phyloP scores from a whole-genome alignment of 2,329 filamentous ascomycete species.

The Talaromyces sp. region DNA sequence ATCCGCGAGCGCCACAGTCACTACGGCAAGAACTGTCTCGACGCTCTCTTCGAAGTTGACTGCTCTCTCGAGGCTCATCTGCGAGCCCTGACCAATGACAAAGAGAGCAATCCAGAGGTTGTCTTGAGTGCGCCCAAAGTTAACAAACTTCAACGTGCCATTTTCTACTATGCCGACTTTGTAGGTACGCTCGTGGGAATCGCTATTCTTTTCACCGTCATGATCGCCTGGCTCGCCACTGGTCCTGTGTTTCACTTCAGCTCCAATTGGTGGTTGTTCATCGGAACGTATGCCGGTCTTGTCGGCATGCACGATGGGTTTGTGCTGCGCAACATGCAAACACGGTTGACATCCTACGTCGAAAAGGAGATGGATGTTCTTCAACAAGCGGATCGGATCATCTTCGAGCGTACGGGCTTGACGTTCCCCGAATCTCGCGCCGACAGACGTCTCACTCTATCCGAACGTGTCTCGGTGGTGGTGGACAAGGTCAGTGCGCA shows the following conservation, averaged over 20 bases:
- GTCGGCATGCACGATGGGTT: slow-evolving; percentile 48
- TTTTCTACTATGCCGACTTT: slow-evolving; percentile 41
- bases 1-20: slow-evolving; percentile 23
- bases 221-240: slow-evolving; percentile 39
- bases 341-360: slow-evolving; percentile 23
- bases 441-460: slow-evolving; percentile 19
- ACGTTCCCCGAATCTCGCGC: not conserved
- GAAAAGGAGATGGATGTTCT: slow-evolving; percentile 19
- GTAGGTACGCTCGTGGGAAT: slow-evolving; percentile 44
- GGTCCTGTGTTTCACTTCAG: slow-evolving; percentile 41
- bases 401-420: slow-evolving; percentile 12
- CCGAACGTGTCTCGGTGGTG: slow-evolving; percentile 22
- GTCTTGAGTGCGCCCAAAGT: slow-evolving; percentile 32
- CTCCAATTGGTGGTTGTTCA: slow-evolving; percentile 49
- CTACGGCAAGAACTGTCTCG: slow-evolving; percentile 19
- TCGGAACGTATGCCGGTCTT: slow-evolving; percentile 49
- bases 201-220: slow-evolving; percentile 36
- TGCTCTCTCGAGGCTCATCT: slow-evolving; percentile 20
- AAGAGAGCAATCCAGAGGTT: slow-evolving; percentile 32
- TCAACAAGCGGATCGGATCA: slow-evolving; percentile 17
- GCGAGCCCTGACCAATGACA: slow-evolving; percentile 20
- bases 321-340: slow-evolving; percentile 46
- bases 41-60: slow-evolving; percentile 24
- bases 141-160: slow-evolving; percentile 34
- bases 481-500: slow-evolving; percentile 29